Evolutionary conservation across 2,329 filamentous ascomycete genomes (phyloP).

Genomic region (Arthrobotrys iridis): DNA sequence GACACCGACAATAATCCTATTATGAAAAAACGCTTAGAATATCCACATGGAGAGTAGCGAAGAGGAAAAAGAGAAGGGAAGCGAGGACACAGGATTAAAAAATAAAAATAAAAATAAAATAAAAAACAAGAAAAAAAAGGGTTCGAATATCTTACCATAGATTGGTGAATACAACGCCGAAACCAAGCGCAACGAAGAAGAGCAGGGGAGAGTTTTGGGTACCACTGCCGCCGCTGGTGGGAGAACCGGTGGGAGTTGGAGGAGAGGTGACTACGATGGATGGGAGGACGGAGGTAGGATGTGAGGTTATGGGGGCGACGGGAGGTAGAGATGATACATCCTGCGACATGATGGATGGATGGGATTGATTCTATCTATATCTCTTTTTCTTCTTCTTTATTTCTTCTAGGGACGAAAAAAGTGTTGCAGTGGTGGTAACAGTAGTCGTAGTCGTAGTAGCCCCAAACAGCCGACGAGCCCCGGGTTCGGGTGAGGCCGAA

Average conservation of each 20-base stretch:
- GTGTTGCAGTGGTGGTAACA: neutral
- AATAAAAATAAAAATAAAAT: too few relatives aligned
- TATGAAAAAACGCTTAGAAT: conserved; percentile 53
- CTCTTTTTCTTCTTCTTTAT: neutral
- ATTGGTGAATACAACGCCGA: conserved; percentile 98
- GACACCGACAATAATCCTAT: conserved; percentile 97
- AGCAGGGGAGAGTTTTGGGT: conserved; percentile 77
- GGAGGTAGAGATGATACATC: conserved; percentile 31
- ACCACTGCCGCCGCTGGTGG: conserved; percentile 59
- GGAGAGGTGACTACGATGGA: neutral
- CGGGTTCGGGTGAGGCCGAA: neutral
- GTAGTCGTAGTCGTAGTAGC: too few relatives aligned
- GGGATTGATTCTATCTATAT: too few relatives aligned
- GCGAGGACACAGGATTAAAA: neutral
- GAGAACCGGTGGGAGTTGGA: conserved; percentile 52
- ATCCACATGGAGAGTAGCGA: conserved; percentile 1
- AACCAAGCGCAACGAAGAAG: conserved; percentile 95
- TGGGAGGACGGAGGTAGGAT: conserved; percentile 54
- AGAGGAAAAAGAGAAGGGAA: neutral
- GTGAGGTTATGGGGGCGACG: conserved; percentile 56
- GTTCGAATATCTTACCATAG: conserved; percentile 79
- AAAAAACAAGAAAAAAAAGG: too few relatives aligned
- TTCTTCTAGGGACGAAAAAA: neutral
- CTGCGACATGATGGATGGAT: neutral
- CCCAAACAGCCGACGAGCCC: conserved; percentile 9